Conservation (phyloP, 108 stramenopile genomes). For the Conticribra weissflogii region DNA sequence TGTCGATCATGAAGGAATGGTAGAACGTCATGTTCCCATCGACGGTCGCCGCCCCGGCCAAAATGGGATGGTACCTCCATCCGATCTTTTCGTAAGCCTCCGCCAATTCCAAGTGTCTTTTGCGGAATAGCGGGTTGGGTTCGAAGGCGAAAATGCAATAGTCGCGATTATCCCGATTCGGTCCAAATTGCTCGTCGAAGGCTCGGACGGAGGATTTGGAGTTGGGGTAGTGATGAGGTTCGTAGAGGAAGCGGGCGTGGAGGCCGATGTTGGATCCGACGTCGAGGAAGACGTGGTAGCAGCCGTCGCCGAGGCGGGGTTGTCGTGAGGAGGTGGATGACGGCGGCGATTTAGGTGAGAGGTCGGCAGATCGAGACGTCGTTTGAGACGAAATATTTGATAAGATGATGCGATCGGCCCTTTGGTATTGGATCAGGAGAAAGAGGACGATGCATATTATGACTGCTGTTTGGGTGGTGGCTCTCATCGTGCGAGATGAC, state of each 20-base stretch:
- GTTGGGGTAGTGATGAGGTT: conserved; percentile 38
- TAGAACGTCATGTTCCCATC: conserved; percentile 48
- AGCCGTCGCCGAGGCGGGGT: conserved; percentile 33
- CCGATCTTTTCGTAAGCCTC: conserved; percentile 31
- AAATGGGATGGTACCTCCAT: conserved; percentile 37
- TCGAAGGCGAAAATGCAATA: conserved; percentile 48
- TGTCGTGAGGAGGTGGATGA: not conserved
- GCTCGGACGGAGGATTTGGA: conserved; percentile 4
- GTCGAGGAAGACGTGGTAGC: conserved; percentile 48
- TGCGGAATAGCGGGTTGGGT: conserved; percentile 33
- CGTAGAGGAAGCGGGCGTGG: conserved; percentile 42
- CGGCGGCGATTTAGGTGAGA: too few relatives aligned
- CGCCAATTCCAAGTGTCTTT: conserved; percentile 13
- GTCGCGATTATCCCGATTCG: conserved; percentile 29
- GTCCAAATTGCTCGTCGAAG: conserved; percentile 29
- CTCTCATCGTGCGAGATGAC: too few relatives aligned
- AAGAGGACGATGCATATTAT: not conserved
- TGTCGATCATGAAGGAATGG: conserved; percentile 12
- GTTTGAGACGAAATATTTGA: not conserved
- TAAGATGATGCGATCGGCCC: not conserved
- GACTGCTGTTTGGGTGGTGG: not conserved
- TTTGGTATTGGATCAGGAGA: not conserved
- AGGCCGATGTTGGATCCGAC: conserved; percentile 48
- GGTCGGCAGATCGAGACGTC: not conserved
- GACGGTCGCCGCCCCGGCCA: conserved; percentile 29